A percentile compares a stretch with the other conserved stretches of the same genome.
Evolutionary conservation across 257 asterid species (phyloP).

Genomic region (Avicennia marina): DNA sequence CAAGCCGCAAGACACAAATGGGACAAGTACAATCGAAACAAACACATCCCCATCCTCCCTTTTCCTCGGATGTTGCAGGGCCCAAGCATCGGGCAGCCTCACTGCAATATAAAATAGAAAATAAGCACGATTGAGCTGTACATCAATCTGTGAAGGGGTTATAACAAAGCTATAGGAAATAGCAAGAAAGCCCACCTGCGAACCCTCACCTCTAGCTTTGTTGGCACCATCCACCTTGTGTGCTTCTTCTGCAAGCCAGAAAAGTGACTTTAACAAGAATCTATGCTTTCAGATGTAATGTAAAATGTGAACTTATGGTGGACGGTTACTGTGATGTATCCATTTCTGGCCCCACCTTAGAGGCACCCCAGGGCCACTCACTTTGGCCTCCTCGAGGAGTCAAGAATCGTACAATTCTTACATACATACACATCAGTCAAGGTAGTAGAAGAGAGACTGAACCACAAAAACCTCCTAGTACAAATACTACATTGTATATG

Average conservation of each 20-base stretch:
- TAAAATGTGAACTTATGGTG: no score
- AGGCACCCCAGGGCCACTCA: no score
- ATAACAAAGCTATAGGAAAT: neutral
- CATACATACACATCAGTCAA: no score
- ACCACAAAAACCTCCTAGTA: no score
- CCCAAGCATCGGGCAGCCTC: conserved; percentile 30
- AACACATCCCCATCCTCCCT: no score
- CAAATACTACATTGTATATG: no score
- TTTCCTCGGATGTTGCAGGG: conserved; percentile 21
- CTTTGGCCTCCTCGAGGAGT: no score
- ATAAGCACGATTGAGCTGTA: neutral
- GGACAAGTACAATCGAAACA: no score
- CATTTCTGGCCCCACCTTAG: no score
- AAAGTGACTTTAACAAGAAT: neutral
- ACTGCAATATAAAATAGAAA: conserved; percentile 37
- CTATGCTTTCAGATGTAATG: neutral
- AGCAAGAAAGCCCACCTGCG: conserved; percentile 39
- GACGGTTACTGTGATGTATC: no score
- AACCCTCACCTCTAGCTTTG: conserved; percentile 57
- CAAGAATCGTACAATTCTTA: no score
- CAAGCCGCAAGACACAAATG: conserved; percentile 25
- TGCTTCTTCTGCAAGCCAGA: conserved; percentile 44
- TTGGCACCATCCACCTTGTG: conserved; percentile 28
- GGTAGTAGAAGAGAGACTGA: no score
- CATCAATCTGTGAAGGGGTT: neutral